Evolutionary conservation across 371 early-diverging fungal genomes (phyloP).

Genomic region (Mortierella sp.): DNA sequence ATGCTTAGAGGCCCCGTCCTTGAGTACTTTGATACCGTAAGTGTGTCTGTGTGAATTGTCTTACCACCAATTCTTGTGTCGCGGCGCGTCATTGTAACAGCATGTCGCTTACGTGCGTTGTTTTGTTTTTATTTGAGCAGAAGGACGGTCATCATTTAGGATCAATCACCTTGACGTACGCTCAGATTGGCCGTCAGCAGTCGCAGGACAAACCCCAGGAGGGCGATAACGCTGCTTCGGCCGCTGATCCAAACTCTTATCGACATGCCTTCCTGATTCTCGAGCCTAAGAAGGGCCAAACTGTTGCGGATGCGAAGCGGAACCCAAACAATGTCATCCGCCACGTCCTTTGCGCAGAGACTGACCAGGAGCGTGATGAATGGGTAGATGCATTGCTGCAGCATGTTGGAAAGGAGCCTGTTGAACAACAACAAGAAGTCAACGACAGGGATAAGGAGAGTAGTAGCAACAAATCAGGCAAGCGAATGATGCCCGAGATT

Average conservation of each 20-base stretch:
- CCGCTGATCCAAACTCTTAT: conserved; percentile 58
- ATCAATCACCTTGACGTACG: conserved; percentile 61
- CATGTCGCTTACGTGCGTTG: neutral
- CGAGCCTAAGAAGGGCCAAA: conserved; percentile 74
- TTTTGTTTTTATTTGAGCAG: conserved; percentile 40
- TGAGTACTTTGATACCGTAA: conserved; percentile 81
- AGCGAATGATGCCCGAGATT: conserved; percentile 56
- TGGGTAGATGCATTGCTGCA: conserved; percentile 81
- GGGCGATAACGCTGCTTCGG: conserved; percentile 52
- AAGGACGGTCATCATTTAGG: conserved; percentile 70
- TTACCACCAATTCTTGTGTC: neutral
- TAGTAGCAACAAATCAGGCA: conserved; percentile 60
- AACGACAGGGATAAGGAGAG: conserved; percentile 56
- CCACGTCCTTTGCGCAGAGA: conserved; percentile 89
- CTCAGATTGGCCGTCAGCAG: conserved; percentile 67
- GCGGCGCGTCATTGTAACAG: neutral
- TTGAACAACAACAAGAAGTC: conserved; percentile 44
- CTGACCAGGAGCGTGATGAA: conserved; percentile 85
- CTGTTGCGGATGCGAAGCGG: conserved; percentile 57
- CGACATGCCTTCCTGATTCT: conserved; percentile 83
- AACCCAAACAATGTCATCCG: conserved; percentile 64
- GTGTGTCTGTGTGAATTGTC: conserved; percentile 11
- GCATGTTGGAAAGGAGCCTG: conserved; percentile 56
- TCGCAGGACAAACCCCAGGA: conserved; percentile 41
- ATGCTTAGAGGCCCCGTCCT: conserved; percentile 67